Evolutionary conservation across 306 rosid species (phyloP).

Genomic region (Adenanthera pavonina): DNA sequence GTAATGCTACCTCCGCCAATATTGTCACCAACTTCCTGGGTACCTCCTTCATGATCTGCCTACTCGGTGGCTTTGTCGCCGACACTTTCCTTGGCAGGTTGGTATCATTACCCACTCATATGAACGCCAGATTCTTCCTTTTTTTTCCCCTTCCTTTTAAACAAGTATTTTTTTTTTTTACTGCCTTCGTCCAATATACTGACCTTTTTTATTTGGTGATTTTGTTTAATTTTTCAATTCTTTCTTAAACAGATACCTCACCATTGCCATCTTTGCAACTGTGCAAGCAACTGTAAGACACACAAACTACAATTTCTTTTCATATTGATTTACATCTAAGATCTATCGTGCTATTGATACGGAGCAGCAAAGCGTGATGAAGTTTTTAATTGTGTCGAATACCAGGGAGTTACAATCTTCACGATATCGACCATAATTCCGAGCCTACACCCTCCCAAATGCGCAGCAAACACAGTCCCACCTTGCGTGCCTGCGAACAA

Average conservation of each 20-base stretch:
- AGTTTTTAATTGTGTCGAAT: neutral
- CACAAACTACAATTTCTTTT: neutral
- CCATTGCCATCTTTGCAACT: slow-evolving; percentile 80
- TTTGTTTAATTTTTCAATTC: neutral
- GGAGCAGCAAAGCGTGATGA: neutral
- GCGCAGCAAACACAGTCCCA: slow-evolving; percentile 25
- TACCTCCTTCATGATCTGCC: slow-evolving; percentile 89
- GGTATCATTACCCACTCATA: neutral
- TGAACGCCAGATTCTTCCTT: neutral
- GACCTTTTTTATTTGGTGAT: neutral
- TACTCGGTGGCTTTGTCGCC: slow-evolving; percentile 87
- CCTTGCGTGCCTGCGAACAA: slow-evolving; percentile 58
- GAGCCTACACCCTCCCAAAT: slow-evolving; percentile 82
- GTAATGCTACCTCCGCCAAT: slow-evolving; percentile 86
- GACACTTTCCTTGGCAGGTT: slow-evolving; percentile 94
- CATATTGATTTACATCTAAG: neutral
- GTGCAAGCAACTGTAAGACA: slow-evolving; percentile 83
- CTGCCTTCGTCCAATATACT: neutral
- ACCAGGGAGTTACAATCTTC: slow-evolving; percentile 79
- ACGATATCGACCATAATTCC: slow-evolving; percentile 81
- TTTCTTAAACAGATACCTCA: slow-evolving; percentile 64
- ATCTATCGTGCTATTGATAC: neutral
- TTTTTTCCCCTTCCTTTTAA: neutral
- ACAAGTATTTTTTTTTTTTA: neutral
- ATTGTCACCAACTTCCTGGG: slow-evolving; percentile 88